A percentile compares a stretch with the other conserved stretches of the same genome.
These are phyloP conservation scores for Leonotis leonurus DNA, from an alignment of 257 asterid species.

Conservation along the genomic window DNA sequence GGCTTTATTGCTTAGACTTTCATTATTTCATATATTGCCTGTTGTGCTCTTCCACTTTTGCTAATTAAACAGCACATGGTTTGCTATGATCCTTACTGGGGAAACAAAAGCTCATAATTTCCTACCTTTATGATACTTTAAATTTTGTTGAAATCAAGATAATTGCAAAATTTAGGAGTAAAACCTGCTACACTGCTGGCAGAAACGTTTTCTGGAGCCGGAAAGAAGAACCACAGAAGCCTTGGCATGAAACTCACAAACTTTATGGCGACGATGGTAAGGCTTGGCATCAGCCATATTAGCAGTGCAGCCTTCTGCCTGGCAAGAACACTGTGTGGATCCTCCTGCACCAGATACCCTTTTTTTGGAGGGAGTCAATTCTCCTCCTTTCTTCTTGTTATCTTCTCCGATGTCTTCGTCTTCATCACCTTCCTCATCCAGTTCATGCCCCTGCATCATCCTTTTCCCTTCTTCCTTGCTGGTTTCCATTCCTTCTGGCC, in stretches of 20 bases:
- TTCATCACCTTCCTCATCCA: conserved; percentile 47
- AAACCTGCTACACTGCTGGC: conserved; percentile 99
- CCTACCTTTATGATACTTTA: neutral
- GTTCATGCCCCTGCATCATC: conserved; percentile 28
- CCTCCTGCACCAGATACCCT: conserved; percentile 36
- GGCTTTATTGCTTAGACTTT: neutral
- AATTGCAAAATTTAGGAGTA: neutral
- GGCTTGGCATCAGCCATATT: conserved; percentile 56
- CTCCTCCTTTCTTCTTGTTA: conserved; percentile 50
- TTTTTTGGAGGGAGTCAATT: conserved; percentile 31
- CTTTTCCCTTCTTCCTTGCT: conserved; percentile 52
- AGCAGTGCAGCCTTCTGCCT: conserved; percentile 57
- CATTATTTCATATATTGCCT: neutral
- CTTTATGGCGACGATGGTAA: conserved; percentile 86
- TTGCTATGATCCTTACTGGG: neutral
- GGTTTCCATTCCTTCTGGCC: conserved; percentile 45
- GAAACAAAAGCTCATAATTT: neutral
- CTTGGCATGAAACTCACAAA: conserved; percentile 76
- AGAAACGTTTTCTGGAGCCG: conserved; percentile 67
- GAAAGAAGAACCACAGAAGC: conserved; percentile 53
- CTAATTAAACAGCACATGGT: neutral
- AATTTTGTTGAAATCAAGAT: neutral
- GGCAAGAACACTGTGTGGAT: conserved; percentile 52
- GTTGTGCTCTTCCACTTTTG: neutral
- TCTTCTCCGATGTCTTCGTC: conserved; percentile 43